These are phyloP conservation scores for Sclerotinia sclerotiorum DNA, from an alignment of 2,329 filamentous ascomycete species.

Conservation along the genomic window DNA sequence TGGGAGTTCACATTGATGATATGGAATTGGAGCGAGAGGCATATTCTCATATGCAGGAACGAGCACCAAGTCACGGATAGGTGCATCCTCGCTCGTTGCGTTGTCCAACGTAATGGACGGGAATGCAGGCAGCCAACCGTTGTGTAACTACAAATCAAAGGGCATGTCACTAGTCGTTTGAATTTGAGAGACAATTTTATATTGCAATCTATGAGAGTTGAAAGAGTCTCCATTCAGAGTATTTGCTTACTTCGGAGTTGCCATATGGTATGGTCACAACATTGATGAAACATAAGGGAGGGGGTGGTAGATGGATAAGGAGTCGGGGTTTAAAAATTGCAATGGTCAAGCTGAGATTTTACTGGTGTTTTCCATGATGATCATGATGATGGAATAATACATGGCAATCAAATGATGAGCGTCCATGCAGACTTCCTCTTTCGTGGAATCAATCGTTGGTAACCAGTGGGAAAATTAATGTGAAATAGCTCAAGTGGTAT, in stretches of 20 bases:
- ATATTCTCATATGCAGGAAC: conserved; percentile 12
- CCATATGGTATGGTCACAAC: background rate
- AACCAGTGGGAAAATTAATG: background rate
- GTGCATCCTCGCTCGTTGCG: conserved; percentile 8
- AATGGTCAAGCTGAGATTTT: background rate
- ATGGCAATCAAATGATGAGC: conserved; percentile 2
- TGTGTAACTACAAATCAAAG: background rate
- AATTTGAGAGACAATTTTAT: conserved; percentile 10
- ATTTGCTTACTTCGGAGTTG: background rate
- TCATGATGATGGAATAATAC: background rate
- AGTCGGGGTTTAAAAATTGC: background rate
- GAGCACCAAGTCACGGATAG: conserved; percentile 16
- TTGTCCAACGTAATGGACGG: conserved; percentile 11
- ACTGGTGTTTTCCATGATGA: background rate
- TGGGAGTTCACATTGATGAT: background rate
- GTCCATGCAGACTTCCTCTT: conserved; percentile 7
- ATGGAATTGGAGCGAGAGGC: background rate
- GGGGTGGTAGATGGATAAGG: background rate
- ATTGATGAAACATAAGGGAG: conserved; percentile 10
- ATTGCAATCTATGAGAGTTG: conserved; percentile 3
- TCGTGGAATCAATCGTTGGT: background rate
- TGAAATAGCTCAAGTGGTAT: background rate
- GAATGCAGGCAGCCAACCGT: conserved; percentile 11
- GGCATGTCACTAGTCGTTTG: background rate
- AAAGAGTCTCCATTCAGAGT: background rate